Evolutionary conservation across 140 eudicot genomes (phyloP), one percentile per base, ranked within the genome.

Genomic region (Oenanthe javanica): DNA sequence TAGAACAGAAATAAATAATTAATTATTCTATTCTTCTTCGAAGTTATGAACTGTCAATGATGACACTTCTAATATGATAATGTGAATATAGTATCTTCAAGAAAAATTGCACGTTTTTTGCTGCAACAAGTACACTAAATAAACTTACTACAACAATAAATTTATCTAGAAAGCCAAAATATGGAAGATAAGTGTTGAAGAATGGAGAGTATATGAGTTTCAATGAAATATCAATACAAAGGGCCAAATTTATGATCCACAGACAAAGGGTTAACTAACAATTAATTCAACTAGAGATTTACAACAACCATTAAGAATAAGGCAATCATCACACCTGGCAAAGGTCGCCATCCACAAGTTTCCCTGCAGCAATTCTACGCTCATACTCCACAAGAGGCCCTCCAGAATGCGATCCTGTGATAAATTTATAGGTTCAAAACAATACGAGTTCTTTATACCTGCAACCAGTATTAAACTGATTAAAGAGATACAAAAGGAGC

Each of bases 381-480:
- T 92, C 90, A 79, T 95, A 95, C 75, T 95, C 99, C 80, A 89
- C 89, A 38, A 95, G 92, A 79, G 99, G 99, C 63, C 99, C 99
- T 72, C 85, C 90, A 51, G 82, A 86, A 31, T 75, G 76, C 46
- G 49, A 80, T 55, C 84, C 97, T 92, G 87, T 18, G 49, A 16
- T 51, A 76, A 63, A 81, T 73, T 38, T 45, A 16, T 3, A 72
- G 76, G 74, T 9, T n/a, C 55, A 55, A 83, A 25, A 18, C 59
- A 1, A 43, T 14, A 43, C 52, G 42, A 59, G 18, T 70, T 59
- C 36, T 51, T 63, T 36, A n/a, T 27, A 27, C 16, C 40, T 66
- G 48, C 36, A 49, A 55, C 31, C 43, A 31, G 31, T 43, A 21
- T 43, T 14, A 63, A 75, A 73, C 23, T 76, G 13, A 27, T n/a